Evolutionary conservation across 2,329 filamentous ascomycete species (phyloP).

Genomic region (Colletotrichum costaricense): DNA sequence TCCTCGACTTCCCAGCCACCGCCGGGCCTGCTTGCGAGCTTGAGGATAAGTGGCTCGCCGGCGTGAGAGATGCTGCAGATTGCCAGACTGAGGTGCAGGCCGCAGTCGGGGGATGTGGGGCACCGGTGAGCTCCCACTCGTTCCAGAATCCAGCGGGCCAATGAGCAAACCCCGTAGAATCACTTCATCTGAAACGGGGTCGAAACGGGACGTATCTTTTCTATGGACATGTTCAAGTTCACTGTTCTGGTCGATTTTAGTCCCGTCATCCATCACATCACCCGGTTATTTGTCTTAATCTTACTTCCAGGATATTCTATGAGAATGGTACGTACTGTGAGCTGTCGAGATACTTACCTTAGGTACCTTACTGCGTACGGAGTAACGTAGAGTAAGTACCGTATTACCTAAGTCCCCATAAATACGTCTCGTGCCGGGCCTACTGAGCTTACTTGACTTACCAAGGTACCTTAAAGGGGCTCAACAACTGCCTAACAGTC

Average conservation of each 20-base stretch:
- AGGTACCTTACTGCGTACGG: no score
- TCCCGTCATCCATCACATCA: no score
- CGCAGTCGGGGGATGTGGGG: neutral
- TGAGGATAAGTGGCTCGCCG: neutral
- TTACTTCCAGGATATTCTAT: no score
- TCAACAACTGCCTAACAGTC: neutral
- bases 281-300: no score
- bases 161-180: constrained; percentile 4
- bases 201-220: constrained; percentile 29
- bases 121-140: constrained; percentile 22
- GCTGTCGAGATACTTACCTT: no score
- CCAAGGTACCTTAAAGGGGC: neutral
- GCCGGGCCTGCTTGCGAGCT: neutral
- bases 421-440: no score
- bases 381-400: no score
- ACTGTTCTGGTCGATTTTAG: no score
- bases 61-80: neutral
- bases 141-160: constrained; percentile 31
- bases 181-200: constrained; percentile 32
- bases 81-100: no score
- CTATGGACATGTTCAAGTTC: neutral
- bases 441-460: neutral
- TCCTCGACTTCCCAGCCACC: constrained; percentile 18
- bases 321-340: no score
- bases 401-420: no score